phyloP scores from a whole-genome alignment of 129 eudicot species.

The Logfia minima region DNA sequence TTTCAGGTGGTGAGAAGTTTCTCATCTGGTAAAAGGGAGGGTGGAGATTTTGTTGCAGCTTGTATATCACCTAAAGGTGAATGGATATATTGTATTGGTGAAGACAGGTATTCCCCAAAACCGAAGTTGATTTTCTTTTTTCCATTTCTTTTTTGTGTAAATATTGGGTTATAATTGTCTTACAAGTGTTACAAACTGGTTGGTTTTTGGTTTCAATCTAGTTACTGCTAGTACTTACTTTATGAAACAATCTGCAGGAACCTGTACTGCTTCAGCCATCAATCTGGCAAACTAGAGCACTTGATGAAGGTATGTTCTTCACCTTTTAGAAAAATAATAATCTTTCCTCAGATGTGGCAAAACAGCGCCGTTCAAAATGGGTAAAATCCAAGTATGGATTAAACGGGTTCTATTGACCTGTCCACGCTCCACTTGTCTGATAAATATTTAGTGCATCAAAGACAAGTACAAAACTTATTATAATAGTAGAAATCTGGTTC shows the following conservation, averaged over 20 bases:
- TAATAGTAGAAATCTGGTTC: neutral
- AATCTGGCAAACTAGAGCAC: conserved; percentile 93
- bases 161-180: neutral
- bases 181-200: neutral
- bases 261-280: conserved; percentile 90
- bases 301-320: conserved; percentile 74
- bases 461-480: neutral
- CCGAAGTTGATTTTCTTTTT: neutral
- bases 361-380: neutral
- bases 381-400: neutral
- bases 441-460: neutral
- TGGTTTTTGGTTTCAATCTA: neutral
- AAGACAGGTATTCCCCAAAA: conserved; percentile 65
- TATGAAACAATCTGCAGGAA: conserved; percentile 48
- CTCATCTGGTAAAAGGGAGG: conserved; percentile 96
- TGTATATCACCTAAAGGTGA: conserved; percentile 97
- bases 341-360: neutral
- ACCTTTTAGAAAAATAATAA: neutral
- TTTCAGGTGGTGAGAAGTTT: conserved; percentile 87
- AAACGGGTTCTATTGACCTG: neutral
- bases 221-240: neutral
- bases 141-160: neutral
- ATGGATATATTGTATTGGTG: conserved; percentile 97
- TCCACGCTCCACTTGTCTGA: neutral
- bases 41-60: conserved; percentile 99